These are phyloP conservation scores for Claviceps spartinae DNA, from an alignment of 2,329 filamentous ascomycete genomes.

Conservation along the genomic window DNA sequence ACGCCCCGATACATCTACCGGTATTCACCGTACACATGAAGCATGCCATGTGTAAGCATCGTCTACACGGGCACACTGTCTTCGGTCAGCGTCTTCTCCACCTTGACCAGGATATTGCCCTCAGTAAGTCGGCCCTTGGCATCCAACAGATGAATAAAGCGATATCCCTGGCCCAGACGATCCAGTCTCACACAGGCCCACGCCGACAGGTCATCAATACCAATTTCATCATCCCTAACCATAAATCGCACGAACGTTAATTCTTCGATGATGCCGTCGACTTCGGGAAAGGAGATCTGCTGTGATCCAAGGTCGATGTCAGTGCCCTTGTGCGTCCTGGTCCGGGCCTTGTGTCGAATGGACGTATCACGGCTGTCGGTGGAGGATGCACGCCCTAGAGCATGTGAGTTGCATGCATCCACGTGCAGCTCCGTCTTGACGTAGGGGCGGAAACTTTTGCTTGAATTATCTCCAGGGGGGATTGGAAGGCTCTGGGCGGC, in stretches of 20 bases:
- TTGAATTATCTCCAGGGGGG: constrained; percentile 35
- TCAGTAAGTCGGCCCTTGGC: constrained; percentile 49
- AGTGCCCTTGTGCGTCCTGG: constrained; percentile 41
- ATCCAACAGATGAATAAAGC: constrained; percentile 66
- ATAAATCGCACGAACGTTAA: constrained; percentile 71
- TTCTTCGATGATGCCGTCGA: constrained; percentile 48
- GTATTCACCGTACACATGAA: too few relatives aligned
- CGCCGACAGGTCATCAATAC: constrained; percentile 63
- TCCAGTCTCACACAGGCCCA: constrained; percentile 87
- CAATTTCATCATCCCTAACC: constrained; percentile 74
- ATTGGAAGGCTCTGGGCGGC: constrained; percentile 66
- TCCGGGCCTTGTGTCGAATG: constrained; percentile 43
- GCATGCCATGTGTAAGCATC: background rate
- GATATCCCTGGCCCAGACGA: constrained; percentile 59
- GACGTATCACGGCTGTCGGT: constrained; percentile 27
- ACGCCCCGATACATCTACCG: background rate
- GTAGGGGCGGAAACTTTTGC: constrained; percentile 58
- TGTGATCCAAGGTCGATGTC: constrained; percentile 51
- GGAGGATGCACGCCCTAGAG: constrained; percentile 18
- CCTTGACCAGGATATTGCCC: constrained; percentile 59
- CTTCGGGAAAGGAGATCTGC: constrained; percentile 40
- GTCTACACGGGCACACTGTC: background rate
- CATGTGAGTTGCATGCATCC: constrained; percentile 43
- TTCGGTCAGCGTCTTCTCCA: constrained; percentile 44
- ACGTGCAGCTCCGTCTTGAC: constrained; percentile 75